Conservation (phyloP, 2,329 filamentous ascomycete species). For the Hypocrella siamensis region DNA sequence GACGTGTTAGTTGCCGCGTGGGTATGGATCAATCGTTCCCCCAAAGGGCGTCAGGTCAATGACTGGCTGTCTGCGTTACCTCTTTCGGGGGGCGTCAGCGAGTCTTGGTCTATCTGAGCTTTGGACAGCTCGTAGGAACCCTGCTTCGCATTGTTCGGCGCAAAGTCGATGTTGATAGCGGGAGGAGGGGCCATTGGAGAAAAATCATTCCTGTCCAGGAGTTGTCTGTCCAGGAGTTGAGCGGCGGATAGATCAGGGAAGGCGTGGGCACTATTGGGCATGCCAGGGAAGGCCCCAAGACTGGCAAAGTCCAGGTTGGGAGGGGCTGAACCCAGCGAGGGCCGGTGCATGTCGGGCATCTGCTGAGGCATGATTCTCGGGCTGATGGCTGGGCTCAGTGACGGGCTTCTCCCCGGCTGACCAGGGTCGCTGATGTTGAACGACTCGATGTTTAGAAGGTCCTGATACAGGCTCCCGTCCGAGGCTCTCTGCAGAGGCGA, state of each 20-base stretch:
- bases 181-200: slow-evolving; percentile 79
- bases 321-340: slow-evolving; percentile 25
- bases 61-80: no score
- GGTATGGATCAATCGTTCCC: not conserved
- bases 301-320: slow-evolving; percentile 23
- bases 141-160: slow-evolving; percentile 47
- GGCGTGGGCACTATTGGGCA: slow-evolving; percentile 22
- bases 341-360: slow-evolving; percentile 33
- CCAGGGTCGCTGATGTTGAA: slow-evolving; percentile 70
- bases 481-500: slow-evolving; percentile 68
- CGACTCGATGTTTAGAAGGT: slow-evolving; percentile 59
- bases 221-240: no score
- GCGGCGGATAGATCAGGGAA: slow-evolving; percentile 37
- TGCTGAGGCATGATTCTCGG: slow-evolving; percentile 43
- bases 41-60: no score
- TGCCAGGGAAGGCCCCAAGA: slow-evolving; percentile 15
- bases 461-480: slow-evolving; percentile 59
- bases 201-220: slow-evolving; percentile 42
- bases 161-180: slow-evolving; percentile 89
- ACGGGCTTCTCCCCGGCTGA: slow-evolving; percentile 64
- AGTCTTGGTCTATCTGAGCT: slow-evolving; percentile 54
- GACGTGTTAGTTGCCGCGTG: not conserved
- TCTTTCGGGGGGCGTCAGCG: slow-evolving; percentile 67
- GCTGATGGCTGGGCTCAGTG: slow-evolving; percentile 55
- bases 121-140: slow-evolving; percentile 34